Base-by-base conservation (phyloP, 495 filamentous ascomycete genomes). In the Pyrenopolyporus hunteri region DNA sequence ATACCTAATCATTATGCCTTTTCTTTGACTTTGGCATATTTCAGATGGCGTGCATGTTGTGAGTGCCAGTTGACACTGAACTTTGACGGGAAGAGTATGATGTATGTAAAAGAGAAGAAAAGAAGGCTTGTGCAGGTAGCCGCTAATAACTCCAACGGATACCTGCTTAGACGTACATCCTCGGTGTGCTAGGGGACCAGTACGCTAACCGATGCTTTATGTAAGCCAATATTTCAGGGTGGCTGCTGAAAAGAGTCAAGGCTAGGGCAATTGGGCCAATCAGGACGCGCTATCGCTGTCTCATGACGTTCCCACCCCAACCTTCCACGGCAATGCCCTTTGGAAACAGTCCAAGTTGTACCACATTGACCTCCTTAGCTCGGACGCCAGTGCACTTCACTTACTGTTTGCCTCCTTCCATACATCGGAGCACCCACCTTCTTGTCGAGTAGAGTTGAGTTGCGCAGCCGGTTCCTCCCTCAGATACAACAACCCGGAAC, bases 291-390 rank as follows among this genome's bases (percentile, higher is more conserved):
- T 9, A 2, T 54, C 5, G 10, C 29, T n/a, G 57, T 66, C 63
- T 55, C 63, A 66, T 66, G 63, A 66, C 63, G 63, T 66, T 17
- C 57, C 63, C 63, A 57, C 63, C 63, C 63, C 63, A 65, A 59
- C 62, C 56, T 60, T 60, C 14, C 46, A 26, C 36, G 43, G 48
- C 28, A 47, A n/a, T n/a, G n/a, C n/a, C n/a, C n/a, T n/a, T n/a
- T n/a, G n/a, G n/a, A n/a, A n/a, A n/a, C n/a, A n/a, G n/a, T 11
- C 19, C 7, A n/a, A n/a, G 7, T 8, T 28, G 4, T 6, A 17
- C 23, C 23, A 25, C 11, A 13, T 53, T 46, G 25, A 17, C 54
- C 48, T 56, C 37, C 17, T 60, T 52, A 56, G 62, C 44, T 53
- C 14, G 47, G 61, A 52, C 51, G 56, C 46, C 14, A 5, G 4